Evolutionary conservation across 179 eudicot species (phyloP), one percentile per base, ranked within the genome.

Genomic region (Actinidia arguta): DNA sequence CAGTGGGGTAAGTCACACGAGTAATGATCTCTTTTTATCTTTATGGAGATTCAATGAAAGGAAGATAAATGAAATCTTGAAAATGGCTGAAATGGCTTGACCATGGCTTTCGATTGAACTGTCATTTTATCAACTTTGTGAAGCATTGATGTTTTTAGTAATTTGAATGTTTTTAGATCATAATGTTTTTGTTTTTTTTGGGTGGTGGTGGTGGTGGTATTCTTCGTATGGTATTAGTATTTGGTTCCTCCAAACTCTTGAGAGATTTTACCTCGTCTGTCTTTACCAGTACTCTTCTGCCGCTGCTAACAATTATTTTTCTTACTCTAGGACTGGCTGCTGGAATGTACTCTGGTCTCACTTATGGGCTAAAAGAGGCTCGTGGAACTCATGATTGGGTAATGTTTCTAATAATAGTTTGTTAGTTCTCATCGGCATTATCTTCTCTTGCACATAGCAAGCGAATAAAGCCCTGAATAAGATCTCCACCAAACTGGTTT

Each of bases 341-440:
- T 2, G 99, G 98, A 79, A 82, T 93, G 91, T 95, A 91, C 75
- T 92, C 96, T 0, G 96, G 98, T 63, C 90, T 94, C 47, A 92
- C 98, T 42, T 92, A 91, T 81, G 96, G 96, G 68, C 83, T 94
- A 55, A 92, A 90, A 81, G 96, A 92, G 85, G 92, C 98, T 78
- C 89, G 94, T 9, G 98, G 96, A 51, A 86, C 87, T 85, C 98
- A 94, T 81, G 98, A 94, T 82, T 92, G 96, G 94, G 96, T 92
- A 88, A 84, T 18, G 8, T 73, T 36, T 8, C 9, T 79, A 31
- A 73, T 73, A 16, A 27, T 31, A 4, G 22, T 71, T 46, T 55
- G 31, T 18, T 31, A 31, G 36, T 31, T 31, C 36, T 31, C 36
- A 31, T 31, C 36, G 36, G 36, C 36, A 31, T 2, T 31, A 31